Evolutionary conservation across 176 grass and related monocot genomes (phyloP).

Genomic region (Zoysia japonica): DNA sequence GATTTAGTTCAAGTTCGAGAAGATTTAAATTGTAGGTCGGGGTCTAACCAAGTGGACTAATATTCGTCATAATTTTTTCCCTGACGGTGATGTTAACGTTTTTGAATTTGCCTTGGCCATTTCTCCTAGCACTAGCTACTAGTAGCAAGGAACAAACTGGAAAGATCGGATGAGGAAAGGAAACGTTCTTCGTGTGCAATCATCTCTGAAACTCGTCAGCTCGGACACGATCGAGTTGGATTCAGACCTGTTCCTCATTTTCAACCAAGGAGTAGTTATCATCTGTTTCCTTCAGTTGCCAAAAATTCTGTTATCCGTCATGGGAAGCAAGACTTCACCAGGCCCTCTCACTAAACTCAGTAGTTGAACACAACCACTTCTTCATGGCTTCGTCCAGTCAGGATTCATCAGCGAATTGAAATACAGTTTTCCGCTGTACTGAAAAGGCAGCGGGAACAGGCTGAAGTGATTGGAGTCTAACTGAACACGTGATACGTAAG

Average conservation of each 20-base stretch:
- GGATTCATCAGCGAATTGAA: not conserved
- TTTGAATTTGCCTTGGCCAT: conserved; percentile 1
- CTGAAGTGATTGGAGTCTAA: not conserved
- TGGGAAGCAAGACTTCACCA: not conserved
- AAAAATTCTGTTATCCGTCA: not conserved
- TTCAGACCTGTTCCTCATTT: conserved; percentile 6
- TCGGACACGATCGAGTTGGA: not conserved
- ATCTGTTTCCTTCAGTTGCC: not conserved
- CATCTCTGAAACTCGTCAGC: conserved; percentile 9
- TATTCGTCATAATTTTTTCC: not conserved
- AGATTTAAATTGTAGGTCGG: not conserved
- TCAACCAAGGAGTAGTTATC: not conserved
- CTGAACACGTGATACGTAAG: not conserved
- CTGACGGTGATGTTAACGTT: conserved; percentile 16
- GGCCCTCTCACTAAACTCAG: not conserved
- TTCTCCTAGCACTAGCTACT: not conserved
- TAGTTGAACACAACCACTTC: conserved; percentile 11
- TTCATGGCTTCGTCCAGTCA: conserved; percentile 2
- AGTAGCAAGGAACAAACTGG: conserved; percentile 24
- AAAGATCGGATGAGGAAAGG: conserved; percentile 44
- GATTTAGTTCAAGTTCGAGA: not conserved
- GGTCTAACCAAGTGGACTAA: not conserved
- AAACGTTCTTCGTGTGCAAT: conserved; percentile 38
- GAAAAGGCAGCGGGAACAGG: not conserved
- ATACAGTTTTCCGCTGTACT: not conserved